A percentile compares a stretch with the other conserved stretches of the same genome.
Evolutionary conservation across 202 grass and related monocot genomes (phyloP).

Genomic region (Eragrostis tef): DNA sequence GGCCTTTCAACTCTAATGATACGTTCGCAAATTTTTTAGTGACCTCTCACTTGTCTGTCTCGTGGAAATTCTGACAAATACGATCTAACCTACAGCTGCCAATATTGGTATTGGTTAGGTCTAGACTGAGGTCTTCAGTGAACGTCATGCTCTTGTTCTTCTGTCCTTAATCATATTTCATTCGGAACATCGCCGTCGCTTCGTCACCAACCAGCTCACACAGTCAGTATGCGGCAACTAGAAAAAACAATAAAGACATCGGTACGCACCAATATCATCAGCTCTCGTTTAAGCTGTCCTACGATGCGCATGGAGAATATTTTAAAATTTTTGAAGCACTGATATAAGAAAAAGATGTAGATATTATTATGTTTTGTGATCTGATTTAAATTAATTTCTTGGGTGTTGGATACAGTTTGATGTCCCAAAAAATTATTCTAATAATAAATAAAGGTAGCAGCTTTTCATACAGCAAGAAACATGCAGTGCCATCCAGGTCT

Average conservation of each 20-base stretch:
- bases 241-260: neutral
- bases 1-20: slow-evolving; percentile 30
- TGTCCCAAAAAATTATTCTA: neutral
- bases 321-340: neutral
- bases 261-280: neutral
- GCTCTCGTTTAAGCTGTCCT: neutral
- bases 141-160: neutral
- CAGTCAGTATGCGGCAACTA: neutral
- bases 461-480: slow-evolving; percentile 7
- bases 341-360: neutral
- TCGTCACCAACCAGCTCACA: neutral
- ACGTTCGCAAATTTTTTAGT: slow-evolving; percentile 15
- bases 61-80: slow-evolving; percentile 33
- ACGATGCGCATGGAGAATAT: neutral
- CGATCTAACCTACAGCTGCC: slow-evolving; percentile 22
- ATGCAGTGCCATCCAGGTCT: neutral
- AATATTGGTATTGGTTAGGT: slow-evolving; percentile 24
- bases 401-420: neutral
- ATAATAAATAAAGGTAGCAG: neutral
- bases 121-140: slow-evolving; percentile 6
- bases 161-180: neutral
- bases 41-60: slow-evolving; percentile 21
- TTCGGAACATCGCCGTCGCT: neutral
- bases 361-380: neutral
- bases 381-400: no score